Percentiles rank a stretch among this genome's conserved stretches.
Conservation (phyloP, 805 yeast species). For the Metschnikowia proteae region DNA sequence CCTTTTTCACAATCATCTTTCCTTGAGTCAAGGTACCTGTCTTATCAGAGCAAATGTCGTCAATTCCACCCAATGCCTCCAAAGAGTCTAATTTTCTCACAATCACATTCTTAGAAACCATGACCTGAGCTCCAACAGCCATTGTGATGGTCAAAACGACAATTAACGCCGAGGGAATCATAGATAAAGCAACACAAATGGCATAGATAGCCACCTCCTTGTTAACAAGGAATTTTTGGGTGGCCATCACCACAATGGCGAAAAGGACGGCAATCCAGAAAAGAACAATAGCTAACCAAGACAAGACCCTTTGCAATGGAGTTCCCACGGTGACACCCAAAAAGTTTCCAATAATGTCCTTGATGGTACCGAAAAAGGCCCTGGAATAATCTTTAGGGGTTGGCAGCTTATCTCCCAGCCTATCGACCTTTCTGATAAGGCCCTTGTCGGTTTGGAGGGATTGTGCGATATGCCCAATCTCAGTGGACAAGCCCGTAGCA, state of each 20-base stretch:
- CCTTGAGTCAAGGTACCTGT: constrained; percentile 83
- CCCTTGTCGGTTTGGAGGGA: constrained; percentile 29
- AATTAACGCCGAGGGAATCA: constrained; percentile 78
- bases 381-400: constrained; percentile 39
- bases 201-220: constrained; percentile 85
- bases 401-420: constrained; percentile 40
- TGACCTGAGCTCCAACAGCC: constrained; percentile 76
- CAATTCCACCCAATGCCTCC: constrained; percentile 75
- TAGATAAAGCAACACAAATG: constrained; percentile 75
- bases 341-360: constrained; percentile 59
- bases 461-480: constrained; percentile 68
- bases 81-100: constrained; percentile 74
- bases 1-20: constrained; percentile 67
- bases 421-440: constrained; percentile 38
- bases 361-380: constrained; percentile 47
- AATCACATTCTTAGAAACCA: constrained; percentile 67
- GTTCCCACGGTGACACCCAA: constrained; percentile 78
- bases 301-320: constrained; percentile 71
- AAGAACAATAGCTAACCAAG: constrained; percentile 70
- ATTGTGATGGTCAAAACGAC: constrained; percentile 82
- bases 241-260: constrained; percentile 83
- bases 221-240: constrained; percentile 71
- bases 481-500: constrained; percentile 66
- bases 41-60: constrained; percentile 78
- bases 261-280: constrained; percentile 78